phyloP scores from a whole-genome alignment of 345 rosid species.

The Sapria himalayana region DNA sequence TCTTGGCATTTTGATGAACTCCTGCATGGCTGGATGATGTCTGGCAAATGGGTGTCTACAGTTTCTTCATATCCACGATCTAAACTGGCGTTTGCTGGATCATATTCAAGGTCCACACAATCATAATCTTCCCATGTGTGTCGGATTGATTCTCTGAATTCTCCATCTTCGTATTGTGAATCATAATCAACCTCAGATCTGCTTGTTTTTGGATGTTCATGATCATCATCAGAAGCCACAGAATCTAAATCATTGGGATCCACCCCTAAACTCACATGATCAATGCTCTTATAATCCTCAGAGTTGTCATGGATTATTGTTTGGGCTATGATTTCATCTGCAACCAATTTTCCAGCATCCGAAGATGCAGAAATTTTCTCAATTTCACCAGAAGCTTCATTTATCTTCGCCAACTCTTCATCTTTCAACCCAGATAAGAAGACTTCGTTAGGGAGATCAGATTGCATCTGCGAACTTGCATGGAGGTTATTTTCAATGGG shows the following conservation, averaged over 20 bases:
- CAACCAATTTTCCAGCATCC: neutral
- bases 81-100: conserved; percentile 6
- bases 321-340: neutral
- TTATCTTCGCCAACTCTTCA: too few species aligned
- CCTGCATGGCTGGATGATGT: conserved; percentile 4
- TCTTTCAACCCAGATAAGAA: too few species aligned
- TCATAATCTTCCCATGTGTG: conserved; percentile 7
- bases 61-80: conserved; percentile 1
- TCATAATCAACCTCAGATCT: conserved; percentile 6
- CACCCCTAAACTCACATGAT: conserved; percentile 1
- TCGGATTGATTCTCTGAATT: conserved; percentile 11
- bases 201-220: neutral
- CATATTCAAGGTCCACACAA: conserved; percentile 6
- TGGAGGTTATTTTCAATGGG: conserved; percentile 3
- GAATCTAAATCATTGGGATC: conserved; percentile 4
- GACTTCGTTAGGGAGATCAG: too few species aligned
- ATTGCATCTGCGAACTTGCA: too few species aligned
- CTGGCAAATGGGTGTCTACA: conserved; percentile 4
- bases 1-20: conserved; percentile 7
- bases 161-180: conserved; percentile 12
- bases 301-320: neutral
- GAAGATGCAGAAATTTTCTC: neutral
- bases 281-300: conserved; percentile 1
- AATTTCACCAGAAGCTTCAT: neutral
- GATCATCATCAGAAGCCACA: conserved; percentile 1